Conservation (phyloP, 2,329 filamentous ascomycete genomes). For the Ilyonectria mors-panacis region DNA sequence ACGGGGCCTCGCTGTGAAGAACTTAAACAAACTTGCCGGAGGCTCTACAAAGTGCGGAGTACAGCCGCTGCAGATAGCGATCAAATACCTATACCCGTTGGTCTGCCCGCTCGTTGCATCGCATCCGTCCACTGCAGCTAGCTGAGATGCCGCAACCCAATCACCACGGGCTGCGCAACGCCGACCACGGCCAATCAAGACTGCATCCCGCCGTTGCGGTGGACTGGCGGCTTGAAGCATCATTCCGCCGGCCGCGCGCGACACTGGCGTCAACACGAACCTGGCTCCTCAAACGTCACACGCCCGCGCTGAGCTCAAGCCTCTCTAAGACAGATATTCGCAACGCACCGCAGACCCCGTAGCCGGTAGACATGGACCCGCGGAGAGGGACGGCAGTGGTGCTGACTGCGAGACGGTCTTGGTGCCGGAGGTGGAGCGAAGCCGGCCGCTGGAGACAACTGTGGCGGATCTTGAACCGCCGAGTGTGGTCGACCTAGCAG, state of each 20-base stretch:
- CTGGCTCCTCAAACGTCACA: slow-evolving; percentile 11
- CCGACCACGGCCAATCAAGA: slow-evolving; percentile 30
- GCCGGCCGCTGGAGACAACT: neutral
- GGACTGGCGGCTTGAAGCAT: slow-evolving; percentile 14
- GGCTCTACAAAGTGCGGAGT: neutral
- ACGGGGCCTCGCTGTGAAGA: neutral
- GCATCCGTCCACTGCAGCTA: slow-evolving; percentile 28
- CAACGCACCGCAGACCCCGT: neutral
- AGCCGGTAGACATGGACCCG: slow-evolving; percentile 20
- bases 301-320: slow-evolving; percentile 6
- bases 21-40: neutral
- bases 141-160: slow-evolving; percentile 31
- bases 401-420: slow-evolving; percentile 12
- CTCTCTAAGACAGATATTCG: slow-evolving; percentile 5
- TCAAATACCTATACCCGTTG: neutral
- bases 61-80: neutral
- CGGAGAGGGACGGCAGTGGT: slow-evolving; percentile 11
- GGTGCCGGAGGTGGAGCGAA: slow-evolving; percentile 21
- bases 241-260: slow-evolving; percentile 14
- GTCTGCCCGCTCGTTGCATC: slow-evolving; percentile 24
- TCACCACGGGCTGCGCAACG: slow-evolving; percentile 26
- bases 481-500: slow-evolving; percentile 3
- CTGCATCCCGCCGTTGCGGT: slow-evolving; percentile 10
- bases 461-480: slow-evolving; percentile 17
- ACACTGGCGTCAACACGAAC: slow-evolving; percentile 12